Base-by-base conservation (phyloP, 192 early-diverging fungal genomes). In the Kickxella alabastrina region DNA sequence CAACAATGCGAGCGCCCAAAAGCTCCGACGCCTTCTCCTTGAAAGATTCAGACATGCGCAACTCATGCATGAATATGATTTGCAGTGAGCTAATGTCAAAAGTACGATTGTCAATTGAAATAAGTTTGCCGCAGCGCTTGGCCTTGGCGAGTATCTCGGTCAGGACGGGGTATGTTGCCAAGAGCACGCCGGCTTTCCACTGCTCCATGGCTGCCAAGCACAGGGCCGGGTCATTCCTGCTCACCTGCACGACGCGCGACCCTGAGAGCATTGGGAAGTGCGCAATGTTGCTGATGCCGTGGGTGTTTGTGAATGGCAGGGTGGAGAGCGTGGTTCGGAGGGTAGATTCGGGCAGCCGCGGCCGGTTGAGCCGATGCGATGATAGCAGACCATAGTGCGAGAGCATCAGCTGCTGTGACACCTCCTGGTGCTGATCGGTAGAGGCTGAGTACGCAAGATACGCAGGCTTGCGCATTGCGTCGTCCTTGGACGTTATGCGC, bases 371-470 rank as follows among this genome's bases (percentile, higher is more conserved):
- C 18, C 47, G 25, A 8, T 62, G 59, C 25, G 63, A 38, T 8
- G 71, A 58, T 17, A 75, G 56, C 52, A 75, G 44, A 23, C 71
- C 65, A 43, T 62, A 75, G 57, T 75, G 71, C 42, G 71, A 67
- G 10, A 75, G 41, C 32, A 52, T 48, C 22, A 75, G 45, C 28
- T 65, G 62, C 37, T 29, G 54, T 10, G 52, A 51, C 18, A 52
- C 15, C 21, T 36, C 32, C 19, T 37, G 47, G 8, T 36, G 41
- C 32, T 38, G 44, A 18, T 17, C 36, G n/a, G 25, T 47, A n/a
- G n/a, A n/a, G 15, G 63, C 40, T 12, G 55, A 36, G 43, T 67
- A 67, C 0, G 64, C 43, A 24, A 62, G 63, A 27, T 66, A 66
- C 10, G 70, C 70, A 3, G 70, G 64, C 46, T 58, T 65, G 25